Evolutionary conservation across 2,329 filamentous ascomycete genomes (phyloP), one percentile per base, ranked within the genome.

Genomic region (Epicoccum nigrum): DNA sequence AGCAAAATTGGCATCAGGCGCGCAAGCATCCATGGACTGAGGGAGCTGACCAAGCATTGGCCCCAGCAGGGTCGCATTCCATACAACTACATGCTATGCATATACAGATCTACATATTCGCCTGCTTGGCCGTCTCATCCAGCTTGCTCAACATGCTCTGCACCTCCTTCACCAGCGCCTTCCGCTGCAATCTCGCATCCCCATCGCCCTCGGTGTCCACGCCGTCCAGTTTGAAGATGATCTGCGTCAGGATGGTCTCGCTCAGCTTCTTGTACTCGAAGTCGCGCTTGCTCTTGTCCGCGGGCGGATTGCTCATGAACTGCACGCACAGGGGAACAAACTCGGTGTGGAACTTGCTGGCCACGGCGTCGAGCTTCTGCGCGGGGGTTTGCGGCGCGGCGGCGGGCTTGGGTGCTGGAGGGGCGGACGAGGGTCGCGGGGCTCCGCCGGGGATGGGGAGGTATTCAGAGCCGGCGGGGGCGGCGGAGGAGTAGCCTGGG

Each of bases 231-330:
- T 92, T 93, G 58, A 94, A 74, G 30, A 93, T 67, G 2, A 92
- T 84, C 62, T 92, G 87, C 55, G 87, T 84, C 78, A 94, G 79
- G 31, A 92, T 82, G 4, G 86, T 89, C 77, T 94, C 90, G 4
- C 84, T 86, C 15, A 94, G 72, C 68, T 83, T 86, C 69, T 87
- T 86, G 69, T 93, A 87, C 65, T 92, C 88, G 27, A 91, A 89
- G 12, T 83, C 81, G 41, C 83, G 78, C 78, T 88, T 90, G 70
- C 86, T 86, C 31, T 76, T 63, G 12, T 73, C 66, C 3, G 73
- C 68, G 0, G 90, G 89, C 9, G 90, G 86, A 7, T 80, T 76
- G 5, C 75, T 76, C 16, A 82, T 80, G 68, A 85, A 93, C 19
- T 85, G 74, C 4, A 81, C 73, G 62, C 86, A 89, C 6, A 86